Percentiles rank a stretch among this genome's conserved stretches.
Conservation (phyloP, 495 filamentous ascomycete genomes). For the Penicillium ucsense region DNA sequence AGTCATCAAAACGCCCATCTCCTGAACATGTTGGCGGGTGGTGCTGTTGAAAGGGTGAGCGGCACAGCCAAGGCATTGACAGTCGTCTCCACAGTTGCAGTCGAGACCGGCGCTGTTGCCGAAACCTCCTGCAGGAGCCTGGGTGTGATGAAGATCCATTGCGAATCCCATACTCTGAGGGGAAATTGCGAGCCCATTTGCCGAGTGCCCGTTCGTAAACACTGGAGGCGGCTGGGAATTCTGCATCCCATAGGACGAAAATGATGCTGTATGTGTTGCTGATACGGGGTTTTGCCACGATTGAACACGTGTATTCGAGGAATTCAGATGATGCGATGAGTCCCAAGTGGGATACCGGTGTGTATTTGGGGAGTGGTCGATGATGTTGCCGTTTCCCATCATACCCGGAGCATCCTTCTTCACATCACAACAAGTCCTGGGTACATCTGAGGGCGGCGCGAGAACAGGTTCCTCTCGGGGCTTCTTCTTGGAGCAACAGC, state of each 20-base stretch:
- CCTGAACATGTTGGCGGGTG: slow-evolving; percentile 55
- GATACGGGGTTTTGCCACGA: slow-evolving; percentile 17
- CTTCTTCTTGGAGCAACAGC: slow-evolving; percentile 26
- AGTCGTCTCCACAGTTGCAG: slow-evolving; percentile 57
- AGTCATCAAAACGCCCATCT: slow-evolving; percentile 38
- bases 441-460: slow-evolving; percentile 6
- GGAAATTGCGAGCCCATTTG: slow-evolving; percentile 10
- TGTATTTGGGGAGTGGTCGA: not conserved
- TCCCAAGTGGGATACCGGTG: slow-evolving; percentile 6
- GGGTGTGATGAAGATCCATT: slow-evolving; percentile 3
- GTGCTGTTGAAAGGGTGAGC: slow-evolving; percentile 64
- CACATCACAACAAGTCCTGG: slow-evolving; percentile 25
- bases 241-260: slow-evolving; percentile 12
- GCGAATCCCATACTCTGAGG: slow-evolving; percentile 10
- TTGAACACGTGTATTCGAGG: slow-evolving; percentile 8
- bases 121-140: slow-evolving; percentile 4
- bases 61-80: slow-evolving; percentile 59
- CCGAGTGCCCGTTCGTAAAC: slow-evolving; percentile 11
- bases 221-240: slow-evolving; percentile 2
- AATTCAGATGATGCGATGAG: slow-evolving; percentile 10
- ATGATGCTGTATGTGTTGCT: slow-evolving; percentile 6
- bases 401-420: not conserved
- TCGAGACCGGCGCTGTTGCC: slow-evolving; percentile 29
- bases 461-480: slow-evolving; percentile 3
- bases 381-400: not conserved